phyloP scores from a whole-genome alignment of 2,329 filamentous ascomycete genomes.

The Neoarthrinium moseri region DNA sequence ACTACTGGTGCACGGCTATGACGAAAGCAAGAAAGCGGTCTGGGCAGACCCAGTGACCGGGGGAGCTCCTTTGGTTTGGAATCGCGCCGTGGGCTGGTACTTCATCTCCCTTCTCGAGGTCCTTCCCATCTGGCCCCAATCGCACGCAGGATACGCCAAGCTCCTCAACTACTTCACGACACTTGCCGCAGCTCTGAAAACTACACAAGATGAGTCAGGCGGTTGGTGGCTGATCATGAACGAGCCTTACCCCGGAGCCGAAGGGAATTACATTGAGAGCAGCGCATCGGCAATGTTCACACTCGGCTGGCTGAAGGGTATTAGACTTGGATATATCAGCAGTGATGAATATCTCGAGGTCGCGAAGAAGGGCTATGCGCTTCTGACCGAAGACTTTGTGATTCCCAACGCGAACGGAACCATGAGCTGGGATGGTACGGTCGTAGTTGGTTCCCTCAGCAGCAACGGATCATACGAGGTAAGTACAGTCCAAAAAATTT shows the following conservation, averaged over 20 bases:
- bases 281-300: slow-evolving; percentile 59
- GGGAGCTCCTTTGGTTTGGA: slow-evolving; percentile 50
- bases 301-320: slow-evolving; percentile 49
- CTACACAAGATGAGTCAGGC: slow-evolving; percentile 40
- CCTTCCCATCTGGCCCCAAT: slow-evolving; percentile 39
- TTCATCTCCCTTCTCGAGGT: slow-evolving; percentile 46
- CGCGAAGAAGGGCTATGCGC: slow-evolving; percentile 40
- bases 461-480: slow-evolving; percentile 49
- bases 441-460: slow-evolving; percentile 47
- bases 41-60: slow-evolving; percentile 49
- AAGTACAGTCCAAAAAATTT: slow-evolving; percentile 16
- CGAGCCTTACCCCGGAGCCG: slow-evolving; percentile 39
- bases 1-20: slow-evolving; percentile 51
- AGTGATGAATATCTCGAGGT: slow-evolving; percentile 30
- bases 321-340: slow-evolving; percentile 33
- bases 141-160: slow-evolving; percentile 32
- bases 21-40: slow-evolving; percentile 40
- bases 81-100: slow-evolving; percentile 48
- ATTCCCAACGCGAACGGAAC: slow-evolving; percentile 43
- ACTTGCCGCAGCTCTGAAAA: slow-evolving; percentile 39
- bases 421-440: slow-evolving; percentile 49
- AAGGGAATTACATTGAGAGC: slow-evolving; percentile 61
- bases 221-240: slow-evolving; percentile 61
- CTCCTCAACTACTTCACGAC: slow-evolving; percentile 39
- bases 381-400: slow-evolving; percentile 44